Percentiles rank a stretch among this genome's conserved stretches.
phyloP scores from a whole-genome alignment of 2,329 filamentous ascomycete species.

The Penicillium sclerotigenum region DNA sequence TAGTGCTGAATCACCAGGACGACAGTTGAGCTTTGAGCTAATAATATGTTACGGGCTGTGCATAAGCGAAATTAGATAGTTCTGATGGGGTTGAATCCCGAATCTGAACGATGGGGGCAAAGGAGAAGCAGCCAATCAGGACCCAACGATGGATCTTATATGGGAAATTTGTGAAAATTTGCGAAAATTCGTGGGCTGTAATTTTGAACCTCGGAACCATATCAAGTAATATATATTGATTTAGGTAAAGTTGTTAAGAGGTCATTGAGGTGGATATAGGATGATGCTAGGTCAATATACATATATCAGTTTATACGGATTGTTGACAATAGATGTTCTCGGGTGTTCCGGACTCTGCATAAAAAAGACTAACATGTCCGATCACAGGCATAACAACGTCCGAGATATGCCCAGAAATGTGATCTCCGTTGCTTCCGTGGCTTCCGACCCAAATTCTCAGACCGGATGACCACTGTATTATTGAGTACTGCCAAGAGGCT shows the following conservation, averaged over 20 bases:
- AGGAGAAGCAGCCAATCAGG: conserved; percentile 18
- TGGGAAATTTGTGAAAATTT: conserved; percentile 10
- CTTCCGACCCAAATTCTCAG: conserved; percentile 18
- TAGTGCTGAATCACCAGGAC: conserved; percentile 1
- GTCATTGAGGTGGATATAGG: background rate
- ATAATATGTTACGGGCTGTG: background rate
- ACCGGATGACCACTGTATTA: conserved; percentile 6
- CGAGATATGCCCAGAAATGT: conserved; percentile 12
- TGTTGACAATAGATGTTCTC: background rate
- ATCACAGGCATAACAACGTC: conserved; percentile 3
- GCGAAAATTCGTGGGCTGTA: too few species aligned
- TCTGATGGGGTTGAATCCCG: conserved; percentile 17
- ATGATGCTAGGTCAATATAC: background rate
- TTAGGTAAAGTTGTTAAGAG: background rate
- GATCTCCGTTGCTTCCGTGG: conserved; percentile 28
- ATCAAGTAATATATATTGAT: too few species aligned
- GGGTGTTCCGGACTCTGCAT: conserved; percentile 1
- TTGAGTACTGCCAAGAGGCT: background rate
- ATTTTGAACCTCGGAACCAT: background rate
- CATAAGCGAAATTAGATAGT: conserved; percentile 35
- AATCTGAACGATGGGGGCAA: conserved; percentile 13
- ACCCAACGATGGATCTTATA: conserved; percentile 17
- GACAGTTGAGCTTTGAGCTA: conserved; percentile 14
- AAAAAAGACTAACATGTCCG: background rate
- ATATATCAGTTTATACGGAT: background rate